Evolutionary conservation across 2,329 filamentous ascomycete genomes (phyloP).

Genomic region (Clathrospora elynae): DNA sequence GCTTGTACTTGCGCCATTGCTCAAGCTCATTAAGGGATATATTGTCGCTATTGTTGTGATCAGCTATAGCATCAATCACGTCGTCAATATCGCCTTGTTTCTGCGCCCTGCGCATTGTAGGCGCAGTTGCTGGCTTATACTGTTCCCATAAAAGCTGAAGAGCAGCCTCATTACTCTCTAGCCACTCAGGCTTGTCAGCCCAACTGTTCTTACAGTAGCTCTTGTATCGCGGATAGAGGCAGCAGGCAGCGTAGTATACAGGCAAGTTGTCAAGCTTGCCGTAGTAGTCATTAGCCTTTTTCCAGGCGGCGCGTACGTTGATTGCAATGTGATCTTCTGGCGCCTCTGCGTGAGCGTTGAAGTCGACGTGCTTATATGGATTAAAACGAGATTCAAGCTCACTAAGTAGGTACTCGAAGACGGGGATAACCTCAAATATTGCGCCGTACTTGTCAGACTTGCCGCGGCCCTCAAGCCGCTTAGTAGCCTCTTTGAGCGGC

Average conservation of each 20-base stretch:
- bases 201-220: constrained; percentile 4
- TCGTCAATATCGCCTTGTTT: neutral
- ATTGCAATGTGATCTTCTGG: too few relatives aligned
- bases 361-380: neutral
- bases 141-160: neutral
- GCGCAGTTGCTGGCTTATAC: neutral
- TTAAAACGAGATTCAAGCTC: neutral
- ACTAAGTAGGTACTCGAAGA: neutral
- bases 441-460: neutral
- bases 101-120: neutral
- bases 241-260: neutral
- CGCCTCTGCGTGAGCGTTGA: too few relatives aligned
- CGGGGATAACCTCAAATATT: neutral
- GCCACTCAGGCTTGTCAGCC: constrained; percentile 1
- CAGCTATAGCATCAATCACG: too few relatives aligned
- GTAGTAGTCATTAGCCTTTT: neutral
- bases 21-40: too few relatives aligned
- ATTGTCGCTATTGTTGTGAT: constrained; percentile 1
- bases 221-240: neutral
- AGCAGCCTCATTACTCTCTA: neutral
- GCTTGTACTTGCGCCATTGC: too few relatives aligned
- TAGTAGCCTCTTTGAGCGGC: constrained; percentile 3
- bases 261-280: neutral
- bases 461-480: constrained; percentile 6
- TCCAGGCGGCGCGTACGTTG: neutral